Percentiles rank a stretch among this genome's conserved stretches.
Evolutionary conservation across 805 yeast species (phyloP).

Genomic region (Teunomyces funiuensis): DNA sequence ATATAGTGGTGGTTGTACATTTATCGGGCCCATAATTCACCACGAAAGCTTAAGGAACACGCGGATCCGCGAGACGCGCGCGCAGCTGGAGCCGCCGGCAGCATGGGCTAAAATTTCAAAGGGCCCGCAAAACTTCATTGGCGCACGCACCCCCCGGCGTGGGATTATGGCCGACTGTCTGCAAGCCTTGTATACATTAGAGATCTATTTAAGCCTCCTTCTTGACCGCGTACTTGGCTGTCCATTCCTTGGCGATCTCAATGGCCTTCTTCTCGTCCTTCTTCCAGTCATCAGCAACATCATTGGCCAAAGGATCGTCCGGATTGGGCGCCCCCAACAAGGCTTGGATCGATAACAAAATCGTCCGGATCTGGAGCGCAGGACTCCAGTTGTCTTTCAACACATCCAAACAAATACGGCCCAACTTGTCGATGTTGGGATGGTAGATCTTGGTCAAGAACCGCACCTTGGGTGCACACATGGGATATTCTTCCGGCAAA

Average conservation of each 20-base stretch:
- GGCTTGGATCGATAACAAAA: conserved; percentile 88
- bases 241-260: conserved; percentile 77
- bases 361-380: conserved; percentile 92
- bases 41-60: no score
- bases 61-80: no score
- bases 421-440: conserved; percentile 93
- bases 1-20: no score
- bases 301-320: conserved; percentile 96
- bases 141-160: no score
- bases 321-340: conserved; percentile 95
- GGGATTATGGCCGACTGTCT: neutral
- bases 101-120: no score
- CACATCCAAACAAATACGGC: conserved; percentile 94
- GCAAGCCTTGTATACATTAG: neutral
- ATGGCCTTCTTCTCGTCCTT: conserved; percentile 79
- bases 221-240: conserved; percentile 53
- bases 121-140: no score
- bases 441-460: conserved; percentile 93
- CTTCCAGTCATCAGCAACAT: conserved; percentile 97
- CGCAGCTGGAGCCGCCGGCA: no score
- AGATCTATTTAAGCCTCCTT: neutral
- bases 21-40: no score
- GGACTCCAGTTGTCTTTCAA: conserved; percentile 97
- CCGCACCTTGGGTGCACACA: conserved; percentile 96
- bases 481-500: conserved; percentile 94